Percentiles rank a stretch among this genome's conserved stretches.
These are phyloP conservation scores for Pleurotus ostreatus DNA, from an alignment of 768 basidiomycete genomes.

Conservation along the genomic window DNA sequence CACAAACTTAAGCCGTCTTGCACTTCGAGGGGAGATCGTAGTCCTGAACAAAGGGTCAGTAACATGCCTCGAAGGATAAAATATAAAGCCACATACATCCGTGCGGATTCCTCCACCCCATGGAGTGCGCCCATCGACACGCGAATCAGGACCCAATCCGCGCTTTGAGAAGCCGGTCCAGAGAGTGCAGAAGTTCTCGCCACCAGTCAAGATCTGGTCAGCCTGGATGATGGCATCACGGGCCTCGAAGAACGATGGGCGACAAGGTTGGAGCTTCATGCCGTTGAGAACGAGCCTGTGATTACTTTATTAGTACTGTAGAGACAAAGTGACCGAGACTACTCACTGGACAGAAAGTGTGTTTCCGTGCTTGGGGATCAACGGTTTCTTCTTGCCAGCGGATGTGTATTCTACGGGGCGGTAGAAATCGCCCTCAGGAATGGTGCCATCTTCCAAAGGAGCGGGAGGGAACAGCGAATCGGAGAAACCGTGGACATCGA, in stretches of 20 bases:
- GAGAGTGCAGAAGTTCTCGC: constrained; percentile 86
- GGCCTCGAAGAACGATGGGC: constrained; percentile 87
- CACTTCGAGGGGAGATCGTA: constrained; percentile 25
- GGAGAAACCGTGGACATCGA: constrained; percentile 79
- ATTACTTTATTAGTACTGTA: neutral
- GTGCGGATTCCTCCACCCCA: constrained; percentile 91
- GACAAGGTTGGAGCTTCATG: constrained; percentile 95
- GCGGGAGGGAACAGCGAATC: constrained; percentile 79
- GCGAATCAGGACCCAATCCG: constrained; percentile 78
- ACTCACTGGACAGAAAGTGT: constrained; percentile 69
- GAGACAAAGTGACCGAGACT: neutral
- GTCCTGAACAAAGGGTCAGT: constrained; percentile 15
- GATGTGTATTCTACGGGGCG: constrained; percentile 21
- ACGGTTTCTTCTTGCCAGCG: constrained; percentile 44
- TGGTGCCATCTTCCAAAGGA: constrained; percentile 55
- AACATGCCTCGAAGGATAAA: neutral
- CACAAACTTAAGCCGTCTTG: constrained; percentile 7
- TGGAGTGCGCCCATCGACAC: constrained; percentile 70
- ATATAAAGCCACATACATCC: constrained; percentile 38
- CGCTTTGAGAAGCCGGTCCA: constrained; percentile 83
- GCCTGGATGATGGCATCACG: constrained; percentile 90
- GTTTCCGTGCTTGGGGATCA: constrained; percentile 91
- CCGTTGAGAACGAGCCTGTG: constrained; percentile 74
- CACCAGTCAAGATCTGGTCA: constrained; percentile 84
- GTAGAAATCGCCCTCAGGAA: constrained; percentile 78